phyloP scores from a whole-genome alignment of 2,329 filamentous ascomycete species.

The Emydomyces testavorans region DNA sequence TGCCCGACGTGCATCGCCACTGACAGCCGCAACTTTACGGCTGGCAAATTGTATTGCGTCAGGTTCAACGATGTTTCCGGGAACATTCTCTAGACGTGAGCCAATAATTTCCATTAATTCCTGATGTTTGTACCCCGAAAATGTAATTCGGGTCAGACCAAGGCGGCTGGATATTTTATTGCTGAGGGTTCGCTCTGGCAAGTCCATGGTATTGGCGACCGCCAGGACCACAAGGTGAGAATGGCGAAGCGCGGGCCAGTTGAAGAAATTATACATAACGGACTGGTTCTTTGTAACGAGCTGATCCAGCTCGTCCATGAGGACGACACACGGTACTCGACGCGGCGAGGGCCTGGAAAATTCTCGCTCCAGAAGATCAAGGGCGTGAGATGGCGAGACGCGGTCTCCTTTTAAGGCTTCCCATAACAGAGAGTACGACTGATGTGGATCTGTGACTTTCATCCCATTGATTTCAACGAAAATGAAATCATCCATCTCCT shows the following conservation, averaged over 20 bases:
- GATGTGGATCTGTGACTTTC: conserved; percentile 97
- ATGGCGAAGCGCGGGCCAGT: conserved; percentile 88
- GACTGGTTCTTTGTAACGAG: conserved; percentile 95
- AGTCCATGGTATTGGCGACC: conserved; percentile 97
- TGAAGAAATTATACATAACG: conserved; percentile 99
- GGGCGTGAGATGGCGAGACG: conserved; percentile 79
- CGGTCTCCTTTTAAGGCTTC: conserved; percentile 88
- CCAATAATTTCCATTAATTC: conserved; percentile 96
- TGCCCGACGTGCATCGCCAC: conserved; percentile 81
- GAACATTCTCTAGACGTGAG: conserved; percentile 79
- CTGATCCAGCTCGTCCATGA: conserved; percentile 98
- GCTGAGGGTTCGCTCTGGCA: conserved; percentile 87
- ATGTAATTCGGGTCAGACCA: conserved; percentile 86
- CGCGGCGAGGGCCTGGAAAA: conserved; percentile 85
- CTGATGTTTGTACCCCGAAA: conserved; percentile 92
- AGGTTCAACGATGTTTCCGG: conserved; percentile 76
- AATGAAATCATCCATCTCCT: conserved; percentile 95
- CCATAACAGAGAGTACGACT: conserved; percentile 91
- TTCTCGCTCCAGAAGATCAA: conserved; percentile 82
- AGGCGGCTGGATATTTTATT: conserved; percentile 96
- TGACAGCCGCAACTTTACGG: conserved; percentile 91
- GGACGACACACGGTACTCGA: conserved; percentile 83
- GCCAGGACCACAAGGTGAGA: conserved; percentile 90
- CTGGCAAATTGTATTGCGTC: conserved; percentile 95
- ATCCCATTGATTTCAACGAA: conserved; percentile 99